Conservation (phyloP, 176 grass and related monocot genomes). For the Puccinellia tenuiflora region DNA sequence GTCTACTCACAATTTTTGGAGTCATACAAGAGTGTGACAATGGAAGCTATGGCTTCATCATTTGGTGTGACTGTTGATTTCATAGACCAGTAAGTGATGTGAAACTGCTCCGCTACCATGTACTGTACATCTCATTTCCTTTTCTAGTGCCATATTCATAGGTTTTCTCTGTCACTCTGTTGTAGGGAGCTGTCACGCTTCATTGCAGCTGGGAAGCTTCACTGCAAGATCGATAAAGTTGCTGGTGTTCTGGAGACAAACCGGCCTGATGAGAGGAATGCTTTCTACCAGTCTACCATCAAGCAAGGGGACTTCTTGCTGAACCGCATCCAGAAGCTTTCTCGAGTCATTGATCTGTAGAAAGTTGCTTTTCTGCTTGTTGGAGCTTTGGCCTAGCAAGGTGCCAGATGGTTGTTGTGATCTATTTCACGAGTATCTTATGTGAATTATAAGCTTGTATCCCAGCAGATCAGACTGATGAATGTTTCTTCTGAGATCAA, state of each 20-base stretch:
- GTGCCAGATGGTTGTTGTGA: too few relatives aligned
- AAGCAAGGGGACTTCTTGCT: conserved; percentile 98
- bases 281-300: conserved; percentile 87
- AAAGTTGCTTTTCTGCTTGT: background rate
- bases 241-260: conserved; percentile 88
- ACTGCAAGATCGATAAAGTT: conserved; percentile 97
- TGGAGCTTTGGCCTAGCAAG: too few relatives aligned
- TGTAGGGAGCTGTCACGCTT: conserved; percentile 78
- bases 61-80: conserved; percentile 90
- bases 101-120: background rate
- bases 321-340: conserved; percentile 95
- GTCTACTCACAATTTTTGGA: conserved; percentile 94
- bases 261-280: conserved; percentile 89
- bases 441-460: background rate
- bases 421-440: background rate
- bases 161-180: background rate
- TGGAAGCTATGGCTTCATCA: conserved; percentile 91
- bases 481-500: background rate
- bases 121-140: background rate
- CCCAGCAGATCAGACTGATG: background rate
- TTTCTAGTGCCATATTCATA: background rate
- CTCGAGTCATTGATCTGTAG: conserved; percentile 90
- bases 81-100: conserved; percentile 76
- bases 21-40: conserved; percentile 95
- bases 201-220: conserved; percentile 97